Evolutionary conservation across 2,329 filamentous ascomycete genomes (phyloP), one percentile per base, ranked within the genome.

Genomic region (Colletotrichum cordylinicola): DNA sequence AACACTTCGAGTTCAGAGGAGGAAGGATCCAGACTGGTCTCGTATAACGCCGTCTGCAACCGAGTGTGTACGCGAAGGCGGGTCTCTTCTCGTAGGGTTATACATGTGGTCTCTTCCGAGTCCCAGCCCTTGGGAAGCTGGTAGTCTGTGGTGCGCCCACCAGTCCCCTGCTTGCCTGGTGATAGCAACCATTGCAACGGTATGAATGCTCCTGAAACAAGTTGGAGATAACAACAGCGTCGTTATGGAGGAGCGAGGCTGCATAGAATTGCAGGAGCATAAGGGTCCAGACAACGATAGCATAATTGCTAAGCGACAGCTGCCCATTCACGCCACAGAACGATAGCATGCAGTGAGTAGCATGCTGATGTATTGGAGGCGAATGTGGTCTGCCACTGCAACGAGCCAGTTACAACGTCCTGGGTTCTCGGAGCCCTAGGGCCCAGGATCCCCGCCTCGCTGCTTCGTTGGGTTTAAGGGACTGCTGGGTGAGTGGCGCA

Each of bases 61-160:
- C 18, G 3, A 43, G 18, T 18, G 18, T 18, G 39, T 43, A n/a
- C 8, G 6, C 9, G 10, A 12, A n/a, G 4, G 2, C 9, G 18
- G 39, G 8, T 43, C n/a, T 9, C 18, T 43, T 3, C 39, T 43
- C 39, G n/a, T 9, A 6, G 4, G 39, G 39, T 2, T 5, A 43
- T 18, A 43, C 1, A n/a, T 43, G 39, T 6, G 0, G 39, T 43
- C 39, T n/a, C 2, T 18, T 43, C 18, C 9, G n/a, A 43, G n/a
- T 0, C 0, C 39, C 39, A 0, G 4, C 4, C 16, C n/a, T 43
- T 4, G 24, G 24, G 24, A 27, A 27, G 24, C 24, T 27, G 24
- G 24, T 27, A 27, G 24, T 27, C 24, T 4, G 24, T 27, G 24
- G 4, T 5, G 24, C 24, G 24, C 4, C 4, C 24, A 27, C 3